Conservation (phyloP, 2,329 filamentous ascomycete genomes). For the Curvularia sp. region DNA sequence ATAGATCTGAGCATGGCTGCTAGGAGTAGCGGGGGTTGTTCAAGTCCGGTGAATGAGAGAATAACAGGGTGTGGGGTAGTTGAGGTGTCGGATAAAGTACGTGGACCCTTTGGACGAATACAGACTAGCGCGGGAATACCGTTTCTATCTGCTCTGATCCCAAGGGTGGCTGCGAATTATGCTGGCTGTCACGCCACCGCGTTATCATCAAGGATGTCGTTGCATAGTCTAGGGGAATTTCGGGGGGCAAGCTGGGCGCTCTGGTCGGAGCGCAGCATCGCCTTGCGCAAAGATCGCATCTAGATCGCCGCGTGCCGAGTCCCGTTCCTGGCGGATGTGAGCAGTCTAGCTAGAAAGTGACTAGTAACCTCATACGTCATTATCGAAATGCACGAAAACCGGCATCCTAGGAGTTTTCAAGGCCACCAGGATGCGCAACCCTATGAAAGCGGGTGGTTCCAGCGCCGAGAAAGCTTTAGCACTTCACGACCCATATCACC, state of each 20-base stretch:
- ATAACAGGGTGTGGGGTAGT: background rate
- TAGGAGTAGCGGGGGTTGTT: background rate
- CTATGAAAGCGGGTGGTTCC: constrained; percentile 5
- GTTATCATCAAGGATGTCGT: background rate
- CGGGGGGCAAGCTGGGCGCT: background rate
- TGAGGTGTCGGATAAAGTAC: background rate
- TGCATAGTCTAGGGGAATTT: constrained; percentile 6
- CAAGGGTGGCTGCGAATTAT: background rate
- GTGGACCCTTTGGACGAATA: background rate
- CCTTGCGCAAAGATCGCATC: constrained; percentile 12
- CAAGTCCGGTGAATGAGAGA: background rate
- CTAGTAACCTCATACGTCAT: constrained; percentile 16
- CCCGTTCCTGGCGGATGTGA: constrained; percentile 11
- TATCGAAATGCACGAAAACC: constrained; percentile 10
- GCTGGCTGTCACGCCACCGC: background rate
- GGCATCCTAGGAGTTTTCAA: constrained; percentile 2
- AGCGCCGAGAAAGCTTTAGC: background rate
- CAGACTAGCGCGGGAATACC: background rate
- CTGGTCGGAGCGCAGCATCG: background rate
- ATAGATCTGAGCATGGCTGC: background rate
- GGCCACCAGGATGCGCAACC: background rate
- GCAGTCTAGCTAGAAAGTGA: constrained; percentile 10
- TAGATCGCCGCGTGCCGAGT: constrained; percentile 13
- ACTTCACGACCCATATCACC: constrained; percentile 3
- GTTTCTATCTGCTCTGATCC: background rate